These are phyloP conservation scores for Yamadazyma songkhlaensis DNA, from an alignment of 1,139 yeast genomes.

Conservation along the genomic window DNA sequence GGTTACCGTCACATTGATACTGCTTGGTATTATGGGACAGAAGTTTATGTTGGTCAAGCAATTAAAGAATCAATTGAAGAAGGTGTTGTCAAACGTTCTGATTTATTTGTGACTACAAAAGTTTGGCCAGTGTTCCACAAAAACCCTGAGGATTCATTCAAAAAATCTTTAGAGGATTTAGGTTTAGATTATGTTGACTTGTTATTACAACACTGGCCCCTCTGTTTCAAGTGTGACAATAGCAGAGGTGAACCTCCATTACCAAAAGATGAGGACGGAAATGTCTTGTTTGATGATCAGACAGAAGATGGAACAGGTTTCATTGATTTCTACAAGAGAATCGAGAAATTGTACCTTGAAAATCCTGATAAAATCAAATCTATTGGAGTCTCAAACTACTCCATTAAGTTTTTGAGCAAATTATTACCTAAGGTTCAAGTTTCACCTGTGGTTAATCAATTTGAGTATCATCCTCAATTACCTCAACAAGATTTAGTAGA, in stretches of 20 bases:
- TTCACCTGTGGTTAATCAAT: constrained; percentile 33
- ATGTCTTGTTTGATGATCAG: constrained; percentile 34
- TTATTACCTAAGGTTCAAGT: constrained; percentile 26
- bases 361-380: constrained; percentile 27
- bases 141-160: constrained; percentile 33
- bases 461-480: constrained; percentile 38
- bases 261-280: constrained; percentile 38
- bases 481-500: constrained; percentile 37
- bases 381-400: constrained; percentile 34
- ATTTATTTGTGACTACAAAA: constrained; percentile 56
- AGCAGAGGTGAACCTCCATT: constrained; percentile 29
- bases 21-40: constrained; percentile 49
- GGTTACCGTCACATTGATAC: constrained; percentile 41
- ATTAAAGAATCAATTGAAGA: constrained; percentile 44
- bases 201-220: constrained; percentile 61
- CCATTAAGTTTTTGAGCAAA: constrained; percentile 24
- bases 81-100: constrained; percentile 52
- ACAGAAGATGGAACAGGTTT: constrained; percentile 29
- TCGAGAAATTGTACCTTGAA: constrained; percentile 36
- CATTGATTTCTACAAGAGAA: constrained; percentile 43
- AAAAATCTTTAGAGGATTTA: constrained; percentile 29
- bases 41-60: constrained; percentile 47
- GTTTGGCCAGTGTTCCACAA: constrained; percentile 47
- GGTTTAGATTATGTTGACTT: constrained; percentile 58
- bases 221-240: constrained; percentile 26